A percentile compares a stretch with the other conserved stretches of the same genome.
phyloP scores from a whole-genome alignment of 306 rosid genomes.

The Sophora flavescens region DNA sequence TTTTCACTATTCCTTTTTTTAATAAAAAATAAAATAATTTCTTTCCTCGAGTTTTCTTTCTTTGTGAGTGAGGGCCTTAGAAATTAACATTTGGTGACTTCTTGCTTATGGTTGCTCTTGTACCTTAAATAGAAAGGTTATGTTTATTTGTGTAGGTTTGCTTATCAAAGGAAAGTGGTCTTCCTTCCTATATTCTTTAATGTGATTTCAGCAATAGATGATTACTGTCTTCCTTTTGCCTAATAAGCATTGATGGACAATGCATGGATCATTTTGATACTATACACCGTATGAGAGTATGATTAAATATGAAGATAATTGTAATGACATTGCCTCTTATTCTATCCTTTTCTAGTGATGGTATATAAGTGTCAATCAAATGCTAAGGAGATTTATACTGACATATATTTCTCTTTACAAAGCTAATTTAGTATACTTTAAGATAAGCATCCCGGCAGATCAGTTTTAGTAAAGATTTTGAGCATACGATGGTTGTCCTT shows the following conservation, averaged over 20 bases:
- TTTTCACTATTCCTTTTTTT: conserved; percentile 29
- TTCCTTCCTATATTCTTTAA: conserved; percentile 19
- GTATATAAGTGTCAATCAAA: conserved; percentile 26
- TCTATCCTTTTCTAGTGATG: conserved; percentile 23
- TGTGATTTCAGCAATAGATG: conserved; percentile 25
- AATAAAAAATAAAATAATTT: neutral
- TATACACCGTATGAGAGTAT: conserved; percentile 28
- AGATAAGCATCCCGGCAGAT: conserved; percentile 47
- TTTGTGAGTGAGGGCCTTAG: conserved; percentile 18
- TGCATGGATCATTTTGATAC: conserved; percentile 40
- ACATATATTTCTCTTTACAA: conserved; percentile 32
- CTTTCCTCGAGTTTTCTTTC: conserved; percentile 29
- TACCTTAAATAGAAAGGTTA: conserved; percentile 27
- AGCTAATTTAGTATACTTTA: conserved; percentile 38
- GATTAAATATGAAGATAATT: conserved; percentile 39
- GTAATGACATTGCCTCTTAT: too few relatives aligned
- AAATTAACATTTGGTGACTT: conserved; percentile 15
- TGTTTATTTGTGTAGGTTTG: conserved; percentile 31
- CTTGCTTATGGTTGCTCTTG: conserved; percentile 20
- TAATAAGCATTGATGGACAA: conserved; percentile 26
- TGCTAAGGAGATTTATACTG: conserved; percentile 41
- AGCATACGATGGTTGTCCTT: conserved; percentile 47
- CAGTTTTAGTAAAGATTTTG: conserved; percentile 46
- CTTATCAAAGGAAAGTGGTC: conserved; percentile 24
- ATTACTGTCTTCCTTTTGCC: conserved; percentile 32